phyloP scores from a whole-genome alignment of 306 rosid species.

The Sicyos edulis region DNA sequence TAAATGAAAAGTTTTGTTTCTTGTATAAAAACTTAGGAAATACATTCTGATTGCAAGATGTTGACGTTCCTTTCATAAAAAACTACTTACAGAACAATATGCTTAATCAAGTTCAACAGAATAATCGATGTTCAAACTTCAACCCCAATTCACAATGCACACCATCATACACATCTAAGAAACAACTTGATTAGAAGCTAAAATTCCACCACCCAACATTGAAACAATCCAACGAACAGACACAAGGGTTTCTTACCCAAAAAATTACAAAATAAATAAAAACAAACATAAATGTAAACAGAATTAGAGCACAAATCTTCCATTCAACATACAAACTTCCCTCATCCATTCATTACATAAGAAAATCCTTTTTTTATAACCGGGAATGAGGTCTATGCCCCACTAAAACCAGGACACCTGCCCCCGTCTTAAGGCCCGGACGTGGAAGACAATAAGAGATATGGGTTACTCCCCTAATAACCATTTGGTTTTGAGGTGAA shows the following conservation, averaged over 20 bases:
- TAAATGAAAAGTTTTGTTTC: no score
- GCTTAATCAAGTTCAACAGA: neutral
- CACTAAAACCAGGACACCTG: no score
- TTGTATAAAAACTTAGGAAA: no score
- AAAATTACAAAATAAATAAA: no score
- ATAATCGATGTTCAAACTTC: neutral
- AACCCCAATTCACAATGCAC: neutral
- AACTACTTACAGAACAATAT: neutral
- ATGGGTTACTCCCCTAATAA: no score
- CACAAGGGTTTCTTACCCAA: neutral
- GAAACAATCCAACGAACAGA: neutral
- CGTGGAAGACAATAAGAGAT: no score
- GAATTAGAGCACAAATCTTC: neutral
- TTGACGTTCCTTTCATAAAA: neutral
- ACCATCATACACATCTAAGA: neutral
- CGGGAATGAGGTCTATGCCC: no score
- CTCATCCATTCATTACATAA: neutral
- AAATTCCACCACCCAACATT: neutral
- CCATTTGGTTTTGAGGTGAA: no score
- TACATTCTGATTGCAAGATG: neutral
- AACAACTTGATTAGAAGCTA: neutral
- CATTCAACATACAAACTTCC: neutral
- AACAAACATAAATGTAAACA: no score
- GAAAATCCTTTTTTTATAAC: no score
- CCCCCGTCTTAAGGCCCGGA: no score